These are phyloP conservation scores for Blastobotrys aristatus DNA, from an alignment of 1,139 yeast species.

Conservation along the genomic window DNA sequence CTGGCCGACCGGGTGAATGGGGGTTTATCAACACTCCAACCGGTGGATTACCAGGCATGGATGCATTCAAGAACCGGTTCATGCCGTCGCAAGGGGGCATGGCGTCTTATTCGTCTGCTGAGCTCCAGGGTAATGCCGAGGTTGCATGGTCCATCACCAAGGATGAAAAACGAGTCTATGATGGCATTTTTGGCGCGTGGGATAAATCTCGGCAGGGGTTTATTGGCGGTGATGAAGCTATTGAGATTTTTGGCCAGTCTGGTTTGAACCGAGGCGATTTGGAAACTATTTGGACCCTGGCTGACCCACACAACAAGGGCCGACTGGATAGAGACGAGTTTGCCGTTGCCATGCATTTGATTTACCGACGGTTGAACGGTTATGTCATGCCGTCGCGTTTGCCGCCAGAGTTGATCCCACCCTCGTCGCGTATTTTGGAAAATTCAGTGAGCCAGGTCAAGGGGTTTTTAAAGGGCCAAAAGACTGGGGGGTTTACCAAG, in stretches of 20 bases:
- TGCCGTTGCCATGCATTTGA: constrained; percentile 90
- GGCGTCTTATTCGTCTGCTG: constrained; percentile 28
- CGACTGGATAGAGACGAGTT: constrained; percentile 77
- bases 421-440: constrained; percentile 60
- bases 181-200: constrained; percentile 84
- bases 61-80: constrained; percentile 67
- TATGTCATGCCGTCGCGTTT: constrained; percentile 62
- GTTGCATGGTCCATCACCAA: constrained; percentile 71
- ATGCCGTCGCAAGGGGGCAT: constrained; percentile 59
- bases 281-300: constrained; percentile 87
- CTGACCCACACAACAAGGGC: constrained; percentile 90
- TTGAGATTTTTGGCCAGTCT: constrained; percentile 81
- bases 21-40: constrained; percentile 71
- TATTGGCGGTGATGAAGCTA: constrained; percentile 77
- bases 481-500: constrained; percentile 25
- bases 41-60: constrained; percentile 71
- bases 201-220: constrained; percentile 64
- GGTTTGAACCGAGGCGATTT: constrained; percentile 82
- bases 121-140: constrained; percentile 33
- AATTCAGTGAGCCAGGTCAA: constrained; percentile 50
- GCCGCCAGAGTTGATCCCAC: constrained; percentile 62
- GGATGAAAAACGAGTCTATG: constrained; percentile 83
- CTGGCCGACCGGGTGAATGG: constrained; percentile 82
- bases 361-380: constrained; percentile 79
- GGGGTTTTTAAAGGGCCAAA: constrained; percentile 34